A percentile compares a stretch with the other conserved stretches of the same genome.
These are phyloP conservation scores for Rhodotorula mucilaginosa DNA, from an alignment of 1,284 basidiomycete genomes.

Conservation along the genomic window DNA sequence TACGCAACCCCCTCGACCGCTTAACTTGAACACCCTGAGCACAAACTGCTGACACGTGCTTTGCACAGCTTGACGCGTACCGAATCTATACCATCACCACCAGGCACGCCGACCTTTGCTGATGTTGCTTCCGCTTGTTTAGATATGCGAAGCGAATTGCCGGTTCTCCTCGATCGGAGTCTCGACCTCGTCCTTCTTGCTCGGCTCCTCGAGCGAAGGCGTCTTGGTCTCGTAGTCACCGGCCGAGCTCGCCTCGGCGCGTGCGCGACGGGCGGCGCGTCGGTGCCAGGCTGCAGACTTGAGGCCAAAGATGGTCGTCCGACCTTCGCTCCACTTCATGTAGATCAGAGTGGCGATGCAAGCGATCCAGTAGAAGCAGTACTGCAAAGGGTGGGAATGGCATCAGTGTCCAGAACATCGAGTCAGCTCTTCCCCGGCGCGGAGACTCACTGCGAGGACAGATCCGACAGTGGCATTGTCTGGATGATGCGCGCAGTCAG, in stretches of 20 bases:
- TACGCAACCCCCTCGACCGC: too few relatives aligned
- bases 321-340: constrained; percentile 64
- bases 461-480: constrained; percentile 20
- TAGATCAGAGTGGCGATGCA: constrained; percentile 63
- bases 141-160: constrained; percentile 28
- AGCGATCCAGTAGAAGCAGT: constrained; percentile 51
- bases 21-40: too few relatives aligned
- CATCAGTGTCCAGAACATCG: not conserved
- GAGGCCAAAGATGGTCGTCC: constrained; percentile 43
- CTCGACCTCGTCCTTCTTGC: constrained; percentile 25
- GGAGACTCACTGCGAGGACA: not conserved
- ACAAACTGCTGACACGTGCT: too few relatives aligned
- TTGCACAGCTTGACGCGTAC: too few relatives aligned
- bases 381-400: constrained; percentile 8
- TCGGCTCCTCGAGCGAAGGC: not conserved
- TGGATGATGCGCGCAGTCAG: not conserved
- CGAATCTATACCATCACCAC: too few relatives aligned
- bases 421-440: not conserved
- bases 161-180: constrained; percentile 25
- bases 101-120: not conserved
- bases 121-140: not conserved
- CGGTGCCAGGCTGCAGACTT: constrained; percentile 28
- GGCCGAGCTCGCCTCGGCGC: not conserved
- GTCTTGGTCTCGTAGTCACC: not conserved
- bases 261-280: constrained; percentile 10